These are phyloP conservation scores for Colletotrichum sp. DNA, from an alignment of 2,329 filamentous ascomycete species.

Conservation along the genomic window DNA sequence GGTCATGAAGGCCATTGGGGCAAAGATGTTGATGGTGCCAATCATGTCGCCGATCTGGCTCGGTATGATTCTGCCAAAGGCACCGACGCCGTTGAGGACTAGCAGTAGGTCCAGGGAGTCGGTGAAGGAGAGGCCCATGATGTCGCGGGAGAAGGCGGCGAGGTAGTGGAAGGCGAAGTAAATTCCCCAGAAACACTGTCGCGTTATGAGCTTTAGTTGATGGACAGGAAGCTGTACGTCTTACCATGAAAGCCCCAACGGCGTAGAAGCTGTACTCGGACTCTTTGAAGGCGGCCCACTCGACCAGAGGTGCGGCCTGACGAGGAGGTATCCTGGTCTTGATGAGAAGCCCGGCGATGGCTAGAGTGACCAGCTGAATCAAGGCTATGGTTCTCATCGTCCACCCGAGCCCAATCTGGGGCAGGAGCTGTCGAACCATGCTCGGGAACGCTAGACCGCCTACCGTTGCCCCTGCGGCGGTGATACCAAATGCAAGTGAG, in stretches of 20 bases:
- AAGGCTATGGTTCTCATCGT: slow-evolving; percentile 65
- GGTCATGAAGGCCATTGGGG: slow-evolving; percentile 36
- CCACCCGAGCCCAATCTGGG: slow-evolving; percentile 62
- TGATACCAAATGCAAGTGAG: slow-evolving; percentile 65
- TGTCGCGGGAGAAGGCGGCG: slow-evolving; percentile 49
- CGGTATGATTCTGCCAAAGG: slow-evolving; percentile 54
- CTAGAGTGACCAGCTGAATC: slow-evolving; percentile 54
- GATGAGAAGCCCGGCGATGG: slow-evolving; percentile 39
- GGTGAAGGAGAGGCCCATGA: slow-evolving; percentile 32
- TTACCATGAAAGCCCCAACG: slow-evolving; percentile 33
- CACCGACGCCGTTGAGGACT: slow-evolving; percentile 58
- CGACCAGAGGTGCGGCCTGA: slow-evolving; percentile 44
- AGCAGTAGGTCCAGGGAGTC: slow-evolving; percentile 50
- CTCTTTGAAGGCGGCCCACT: slow-evolving; percentile 51
- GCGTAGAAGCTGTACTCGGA: slow-evolving; percentile 47
- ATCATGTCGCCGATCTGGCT: slow-evolving; percentile 52
- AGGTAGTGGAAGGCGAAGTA: slow-evolving; percentile 68
- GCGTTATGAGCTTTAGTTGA: slow-evolving; percentile 11
- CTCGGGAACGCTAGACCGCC: slow-evolving; percentile 62
- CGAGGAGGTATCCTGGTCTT: slow-evolving; percentile 47
- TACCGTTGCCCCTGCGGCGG: slow-evolving; percentile 64
- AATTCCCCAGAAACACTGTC: slow-evolving; percentile 52
- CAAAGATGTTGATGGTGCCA: slow-evolving; percentile 57
- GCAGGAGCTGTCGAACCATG: slow-evolving; percentile 61
- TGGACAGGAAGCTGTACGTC: neutral